phyloP scores from a whole-genome alignment of 192 early-diverging fungal species.

The Umbelopsis isabellina region DNA sequence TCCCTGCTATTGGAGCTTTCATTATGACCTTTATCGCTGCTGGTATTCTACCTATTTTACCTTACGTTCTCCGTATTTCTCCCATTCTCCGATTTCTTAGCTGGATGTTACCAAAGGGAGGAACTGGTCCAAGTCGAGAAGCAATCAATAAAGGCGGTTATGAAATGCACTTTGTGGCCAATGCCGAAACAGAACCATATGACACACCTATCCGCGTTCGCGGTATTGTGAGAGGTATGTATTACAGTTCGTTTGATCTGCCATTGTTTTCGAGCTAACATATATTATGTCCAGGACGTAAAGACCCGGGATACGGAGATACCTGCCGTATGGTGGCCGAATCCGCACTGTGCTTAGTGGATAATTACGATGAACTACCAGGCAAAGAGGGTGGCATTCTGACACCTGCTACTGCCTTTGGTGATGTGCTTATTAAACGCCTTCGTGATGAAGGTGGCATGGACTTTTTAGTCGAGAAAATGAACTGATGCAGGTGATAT shows the following conservation, averaged over 20 bases:
- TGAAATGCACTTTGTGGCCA: conserved; percentile 53
- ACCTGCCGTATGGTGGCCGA: conserved; percentile 82
- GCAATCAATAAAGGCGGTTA: conserved; percentile 54
- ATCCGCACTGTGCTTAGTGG: conserved; percentile 72
- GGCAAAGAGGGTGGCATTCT: conserved; percentile 71
- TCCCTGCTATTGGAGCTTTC: conserved; percentile 42
- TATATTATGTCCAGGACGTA: conserved; percentile 31
- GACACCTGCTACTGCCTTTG: conserved; percentile 83
- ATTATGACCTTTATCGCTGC: conserved; percentile 47
- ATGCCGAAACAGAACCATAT: conserved; percentile 48
- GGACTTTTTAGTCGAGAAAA: conserved; percentile 34
- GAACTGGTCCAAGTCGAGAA: conserved; percentile 71
- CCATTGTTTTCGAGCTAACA: conserved; percentile 12
- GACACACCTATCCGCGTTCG: conserved; percentile 45
- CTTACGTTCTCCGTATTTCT: conserved; percentile 47
- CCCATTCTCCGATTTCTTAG: conserved; percentile 51
- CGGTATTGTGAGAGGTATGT: conserved; percentile 50
- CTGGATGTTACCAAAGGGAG: conserved; percentile 63
- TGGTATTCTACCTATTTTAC: conserved; percentile 38
- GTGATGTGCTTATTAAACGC: conserved; percentile 66
- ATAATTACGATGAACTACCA: conserved; percentile 56
- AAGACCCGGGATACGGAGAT: conserved; percentile 85
- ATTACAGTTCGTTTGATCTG: not conserved
- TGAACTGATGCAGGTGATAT: conserved; percentile 10
- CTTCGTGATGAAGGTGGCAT: conserved; percentile 62